Evolutionary conservation across 139 green algal species (phyloP).

Genomic region (Yamagishiella unicocca): DNA sequence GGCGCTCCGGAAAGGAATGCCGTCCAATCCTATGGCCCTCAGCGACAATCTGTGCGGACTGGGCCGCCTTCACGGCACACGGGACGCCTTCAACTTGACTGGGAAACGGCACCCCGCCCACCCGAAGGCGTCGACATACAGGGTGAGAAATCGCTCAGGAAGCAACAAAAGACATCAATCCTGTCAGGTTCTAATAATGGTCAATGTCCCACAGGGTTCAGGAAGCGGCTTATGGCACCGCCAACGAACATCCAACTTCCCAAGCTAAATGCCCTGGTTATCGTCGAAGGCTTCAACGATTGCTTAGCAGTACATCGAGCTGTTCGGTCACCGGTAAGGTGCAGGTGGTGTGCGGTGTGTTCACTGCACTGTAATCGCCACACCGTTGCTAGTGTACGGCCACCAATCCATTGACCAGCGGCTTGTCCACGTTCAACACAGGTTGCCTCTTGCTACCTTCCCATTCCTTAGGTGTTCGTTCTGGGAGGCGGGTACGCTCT

Average conservation of each 20-base stretch:
- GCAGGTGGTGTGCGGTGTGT: neutral
- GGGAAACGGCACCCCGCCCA: neutral
- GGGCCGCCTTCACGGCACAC: no score
- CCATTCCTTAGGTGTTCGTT: conserved; percentile 17
- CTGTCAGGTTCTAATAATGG: no score
- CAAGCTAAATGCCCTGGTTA: neutral
- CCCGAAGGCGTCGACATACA: neutral
- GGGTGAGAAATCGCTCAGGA: no score
- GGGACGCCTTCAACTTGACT: no score
- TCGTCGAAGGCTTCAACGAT: conserved; percentile 45
- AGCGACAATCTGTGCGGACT: no score
- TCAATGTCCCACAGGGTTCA: neutral
- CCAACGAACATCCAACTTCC: neutral
- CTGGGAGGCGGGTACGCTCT: conserved; percentile 26
- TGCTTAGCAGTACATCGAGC: conserved; percentile 21
- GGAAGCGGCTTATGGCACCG: neutral
- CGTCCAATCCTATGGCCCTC: no score
- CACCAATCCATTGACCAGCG: no score
- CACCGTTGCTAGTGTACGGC: neutral
- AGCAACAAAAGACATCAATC: no score
- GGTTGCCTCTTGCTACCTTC: neutral
- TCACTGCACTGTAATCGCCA: neutral
- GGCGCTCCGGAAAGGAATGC: no score
- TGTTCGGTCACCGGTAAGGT: conserved; percentile 16
- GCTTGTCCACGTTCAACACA: no score